These are phyloP conservation scores for Lactarius evosmus DNA, from an alignment of 768 basidiomycete species.

Conservation along the genomic window DNA sequence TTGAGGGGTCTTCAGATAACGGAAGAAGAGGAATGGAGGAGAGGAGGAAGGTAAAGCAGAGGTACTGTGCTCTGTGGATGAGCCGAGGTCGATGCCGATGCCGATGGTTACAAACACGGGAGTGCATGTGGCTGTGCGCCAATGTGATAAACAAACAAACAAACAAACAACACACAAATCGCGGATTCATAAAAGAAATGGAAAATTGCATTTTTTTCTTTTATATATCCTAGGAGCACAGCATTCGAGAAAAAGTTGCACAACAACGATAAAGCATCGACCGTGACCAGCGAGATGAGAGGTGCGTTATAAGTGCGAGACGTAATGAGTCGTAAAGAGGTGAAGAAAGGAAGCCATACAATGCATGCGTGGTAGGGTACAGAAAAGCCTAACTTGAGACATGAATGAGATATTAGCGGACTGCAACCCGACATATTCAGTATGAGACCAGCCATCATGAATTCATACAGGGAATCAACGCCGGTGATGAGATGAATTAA, in stretches of 20 bases:
- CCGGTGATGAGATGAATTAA: conserved; percentile 6
- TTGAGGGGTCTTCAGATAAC: background rate
- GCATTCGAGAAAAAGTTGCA: conserved; percentile 3
- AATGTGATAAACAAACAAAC: too few species aligned
- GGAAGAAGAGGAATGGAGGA: background rate
- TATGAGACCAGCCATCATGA: conserved; percentile 22
- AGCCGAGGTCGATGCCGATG: background rate
- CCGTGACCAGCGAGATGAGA: conserved; percentile 26
- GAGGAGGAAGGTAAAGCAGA: background rate
- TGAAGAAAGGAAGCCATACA: conserved; percentile 4
- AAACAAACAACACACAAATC: too few species aligned
- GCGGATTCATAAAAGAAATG: too few species aligned
- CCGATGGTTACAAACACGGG: background rate
- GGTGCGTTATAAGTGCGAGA: conserved; percentile 9
- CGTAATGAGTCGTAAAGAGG: conserved; percentile 19
- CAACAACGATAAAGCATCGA: conserved; percentile 20
- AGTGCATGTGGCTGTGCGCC: background rate
- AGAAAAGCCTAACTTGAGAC: conserved; percentile 2
- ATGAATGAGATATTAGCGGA: conserved; percentile 17
- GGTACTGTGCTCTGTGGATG: background rate
- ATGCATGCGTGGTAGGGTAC: conserved; percentile 6
- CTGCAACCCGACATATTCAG: conserved; percentile 22
- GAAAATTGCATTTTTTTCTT: background rate
- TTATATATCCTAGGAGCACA: conserved; percentile 3
- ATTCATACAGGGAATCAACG: conserved; percentile 25